Evolutionary conservation across 1,284 basidiomycete genomes (phyloP), one percentile per base, ranked within the genome.

Genomic region (Nidula niveotomentosa): DNA sequence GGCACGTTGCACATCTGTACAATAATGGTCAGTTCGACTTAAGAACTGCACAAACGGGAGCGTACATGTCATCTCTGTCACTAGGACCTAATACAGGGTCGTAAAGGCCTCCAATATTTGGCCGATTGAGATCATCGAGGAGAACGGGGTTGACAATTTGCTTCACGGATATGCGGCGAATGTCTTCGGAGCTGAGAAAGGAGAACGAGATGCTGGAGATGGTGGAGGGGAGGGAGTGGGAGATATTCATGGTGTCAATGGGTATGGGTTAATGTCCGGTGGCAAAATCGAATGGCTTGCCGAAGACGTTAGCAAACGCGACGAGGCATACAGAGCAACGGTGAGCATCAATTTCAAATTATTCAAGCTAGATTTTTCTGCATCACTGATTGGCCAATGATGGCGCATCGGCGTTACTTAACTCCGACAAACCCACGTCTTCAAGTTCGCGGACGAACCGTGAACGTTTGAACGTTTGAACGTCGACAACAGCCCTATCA

Each of bases 71-170:
- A 53, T 88, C 83, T 57, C 82, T 83, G 65, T 90, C 88, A 72
- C 90, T 90, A 33, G 97, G 97, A 1, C 97, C 97, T 23, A 99
- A 86, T 46, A 93, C 89, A 52, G 95, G 93, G 75, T 99, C 97
- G 69, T 99, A 99, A 52, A 99, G 79, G 58, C 96, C 97, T 18
- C 94, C 95, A 54, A 84, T 77, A 62, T 93, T 98, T 1, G 97
- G 97, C 60, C 91, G 81, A 69, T 96, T 95, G 43, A 97, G 78
- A 70, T 96, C 94, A 78, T 99, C 96, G 62, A 99, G 86, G 54
- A 99, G 84, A 57, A 92, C 81, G 3, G 96, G 91, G 71, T 99
- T 99, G 59, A 93, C 84, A 65, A 99, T 91, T 77, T 98, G 93
- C 77, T 96, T 96, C 66, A 99, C 96, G 15, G 95, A 98, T 69